A percentile compares a stretch with the other conserved stretches of the same genome.
Conservation (phyloP, 805 yeast species). For the Candida namnaoensis region DNA sequence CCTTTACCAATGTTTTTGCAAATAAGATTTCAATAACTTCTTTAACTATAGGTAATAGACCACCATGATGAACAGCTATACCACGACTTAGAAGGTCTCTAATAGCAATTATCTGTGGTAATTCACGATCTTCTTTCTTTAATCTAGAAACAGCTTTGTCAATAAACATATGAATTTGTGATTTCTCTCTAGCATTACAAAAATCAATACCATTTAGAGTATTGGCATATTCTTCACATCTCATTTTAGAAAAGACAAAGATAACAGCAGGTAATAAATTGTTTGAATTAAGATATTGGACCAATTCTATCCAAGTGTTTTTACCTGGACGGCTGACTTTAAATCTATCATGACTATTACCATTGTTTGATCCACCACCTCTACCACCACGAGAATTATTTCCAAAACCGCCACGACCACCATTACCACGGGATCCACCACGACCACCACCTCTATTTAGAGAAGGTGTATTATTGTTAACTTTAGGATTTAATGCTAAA, state of each 20-base stretch:
- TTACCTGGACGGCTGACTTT: constrained; percentile 48
- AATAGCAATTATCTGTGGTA: constrained; percentile 83
- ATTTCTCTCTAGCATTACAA: constrained; percentile 75
- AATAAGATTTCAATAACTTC: constrained; percentile 90
- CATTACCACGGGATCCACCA: constrained; percentile 23
- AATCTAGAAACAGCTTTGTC: constrained; percentile 83
- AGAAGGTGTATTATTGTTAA: constrained; percentile 22
- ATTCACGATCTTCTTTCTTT: constrained; percentile 84
- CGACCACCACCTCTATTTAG: constrained; percentile 35
- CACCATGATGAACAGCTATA: constrained; percentile 94
- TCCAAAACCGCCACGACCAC: constrained; percentile 23
- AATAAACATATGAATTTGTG: constrained; percentile 89
- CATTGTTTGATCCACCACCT: constrained; percentile 21
- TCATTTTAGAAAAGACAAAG: constrained; percentile 88
- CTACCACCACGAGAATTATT: constrained; percentile 22
- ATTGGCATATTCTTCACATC: constrained; percentile 90
- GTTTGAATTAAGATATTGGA: constrained; percentile 57
- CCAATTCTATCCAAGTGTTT: constrained; percentile 68
- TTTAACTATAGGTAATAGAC: constrained; percentile 84
- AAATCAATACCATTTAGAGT: constrained; percentile 67
- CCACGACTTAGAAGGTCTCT: constrained; percentile 84
- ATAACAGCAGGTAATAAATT: constrained; percentile 84
- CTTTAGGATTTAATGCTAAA: constrained; percentile 36
- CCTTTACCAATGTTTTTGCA: constrained; percentile 78
- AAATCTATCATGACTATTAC: constrained; percentile 11